phyloP scores from a whole-genome alignment of 106 monocot genomes.

The Chionographis japonica region DNA sequence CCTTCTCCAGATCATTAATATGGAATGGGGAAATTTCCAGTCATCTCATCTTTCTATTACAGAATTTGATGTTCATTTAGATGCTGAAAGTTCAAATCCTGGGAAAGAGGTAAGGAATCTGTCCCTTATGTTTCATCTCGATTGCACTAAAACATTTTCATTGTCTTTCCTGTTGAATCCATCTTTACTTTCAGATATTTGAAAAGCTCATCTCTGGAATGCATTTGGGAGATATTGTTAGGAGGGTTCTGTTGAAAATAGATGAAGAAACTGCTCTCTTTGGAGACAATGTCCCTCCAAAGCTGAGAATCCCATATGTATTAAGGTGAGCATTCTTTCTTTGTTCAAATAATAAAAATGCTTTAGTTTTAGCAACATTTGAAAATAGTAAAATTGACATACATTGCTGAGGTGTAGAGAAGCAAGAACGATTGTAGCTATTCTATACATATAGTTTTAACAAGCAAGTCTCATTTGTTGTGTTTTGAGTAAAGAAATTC shows the following conservation, averaged over 20 bases:
- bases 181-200: conserved; percentile 20
- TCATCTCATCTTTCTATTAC: conserved; percentile 44
- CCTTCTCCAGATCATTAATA: conserved; percentile 37
- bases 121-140: not conserved
- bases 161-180: not conserved
- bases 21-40: conserved; percentile 52
- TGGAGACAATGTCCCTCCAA: conserved; percentile 31
- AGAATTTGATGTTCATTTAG: conserved; percentile 37
- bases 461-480: too few relatives aligned
- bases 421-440: too few relatives aligned
- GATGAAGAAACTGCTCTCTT: conserved; percentile 30
- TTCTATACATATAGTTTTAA: too few relatives aligned
- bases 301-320: conserved; percentile 24
- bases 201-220: conserved; percentile 39
- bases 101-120: conserved; percentile 27
- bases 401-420: too few relatives aligned
- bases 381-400: too few relatives aligned
- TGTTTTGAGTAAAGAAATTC: too few relatives aligned
- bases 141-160: not conserved
- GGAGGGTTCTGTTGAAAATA: conserved; percentile 32
- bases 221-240: conserved; percentile 49
- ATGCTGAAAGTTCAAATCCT: conserved; percentile 45
- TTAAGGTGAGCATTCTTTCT: conserved; percentile 16
- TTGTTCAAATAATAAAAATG: too few relatives aligned
- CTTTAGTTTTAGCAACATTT: too few relatives aligned